Evolutionary conservation across 148 eudicot genomes (phyloP), one percentile per base, ranked within the genome.

Genomic region (Rhododendron henanense): DNA sequence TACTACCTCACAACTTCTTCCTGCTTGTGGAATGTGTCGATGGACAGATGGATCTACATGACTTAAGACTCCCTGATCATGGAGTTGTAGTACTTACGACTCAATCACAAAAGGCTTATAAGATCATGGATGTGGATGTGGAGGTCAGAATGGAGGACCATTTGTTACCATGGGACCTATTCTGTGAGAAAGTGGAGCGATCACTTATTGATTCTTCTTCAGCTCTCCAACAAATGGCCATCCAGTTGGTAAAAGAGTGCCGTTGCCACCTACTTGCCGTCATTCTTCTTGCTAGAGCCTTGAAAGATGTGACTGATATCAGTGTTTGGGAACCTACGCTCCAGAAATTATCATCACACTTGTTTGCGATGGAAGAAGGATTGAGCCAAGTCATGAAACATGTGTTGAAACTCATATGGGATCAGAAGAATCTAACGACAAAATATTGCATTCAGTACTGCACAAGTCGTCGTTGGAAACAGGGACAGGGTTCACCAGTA

Each of bases 71-170:
- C 8, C 28, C 73, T n/a, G 15, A 65, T 21, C 8, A 25, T 21
- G 73, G 25, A 65, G 9, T 19, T 15, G 1, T 65, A 5, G 73
- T 65, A 21, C 73, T 65, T 65, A 65, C 0, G 11, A 65, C 73
- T 65, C 31, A 0, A 65, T 21, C 73, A n/a, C 73, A 65, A 21
- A 10, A 28, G 0, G 79, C 92, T 79, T n/a, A 37, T 75, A 19
- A 37, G 78, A 75, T 75, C 6, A 33, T 75, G 78, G 47, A 3
- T 2, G 6, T 75, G 41, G 78, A 75, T 75, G 1, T 75, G 23
- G 78, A 37, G 47, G 18, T 75, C 47, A 75, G 21, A 37, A 75
- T 75, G 79, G 79, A 75, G 79, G 79, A 75, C 19, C 78, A 74
- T 14, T 47, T 74, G 5, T 0, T 74, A 16, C 78, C 78, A 0